A percentile compares a stretch with the other conserved stretches of the same genome.
phyloP scores from a whole-genome alignment of 1,284 basidiomycete genomes.

The Cryptococcus floricola region DNA sequence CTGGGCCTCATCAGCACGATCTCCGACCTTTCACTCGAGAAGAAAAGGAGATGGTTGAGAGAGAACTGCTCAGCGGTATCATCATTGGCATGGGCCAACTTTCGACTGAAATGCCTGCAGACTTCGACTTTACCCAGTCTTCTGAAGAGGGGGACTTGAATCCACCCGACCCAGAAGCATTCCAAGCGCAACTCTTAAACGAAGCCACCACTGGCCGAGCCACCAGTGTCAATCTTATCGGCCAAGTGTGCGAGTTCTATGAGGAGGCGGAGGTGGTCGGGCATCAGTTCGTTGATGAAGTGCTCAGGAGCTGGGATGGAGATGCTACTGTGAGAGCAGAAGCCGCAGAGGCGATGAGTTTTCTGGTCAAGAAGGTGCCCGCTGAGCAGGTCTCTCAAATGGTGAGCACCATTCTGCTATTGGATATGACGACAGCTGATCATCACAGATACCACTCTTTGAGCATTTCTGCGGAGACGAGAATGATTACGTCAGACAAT shows the following conservation, averaged over 20 bases:
- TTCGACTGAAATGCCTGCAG: constrained; percentile 52
- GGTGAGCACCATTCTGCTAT: constrained; percentile 52
- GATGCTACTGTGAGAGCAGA: constrained; percentile 81
- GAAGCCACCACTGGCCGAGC: constrained; percentile 83
- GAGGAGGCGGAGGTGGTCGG: constrained; percentile 60
- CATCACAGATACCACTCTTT: constrained; percentile 69
- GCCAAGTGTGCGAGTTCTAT: constrained; percentile 56
- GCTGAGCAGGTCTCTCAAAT: constrained; percentile 64
- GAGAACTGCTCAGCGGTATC: constrained; percentile 75
- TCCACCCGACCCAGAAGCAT: constrained; percentile 20
- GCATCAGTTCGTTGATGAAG: constrained; percentile 71
- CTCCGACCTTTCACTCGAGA: constrained; percentile 54
- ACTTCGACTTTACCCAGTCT: constrained; percentile 30
- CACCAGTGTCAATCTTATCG: constrained; percentile 89
- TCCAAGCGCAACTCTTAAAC: constrained; percentile 46
- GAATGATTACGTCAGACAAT: constrained; percentile 82
- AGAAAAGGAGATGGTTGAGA: constrained; percentile 65
- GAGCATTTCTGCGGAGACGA: constrained; percentile 66
- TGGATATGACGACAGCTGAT: neutral
- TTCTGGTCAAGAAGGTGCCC: constrained; percentile 78
- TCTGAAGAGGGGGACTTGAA: constrained; percentile 6
- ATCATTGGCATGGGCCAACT: constrained; percentile 81
- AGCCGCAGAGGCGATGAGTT: constrained; percentile 82
- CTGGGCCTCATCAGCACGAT: constrained; percentile 44
- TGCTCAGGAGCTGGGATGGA: constrained; percentile 73